phyloP scores from a whole-genome alignment of 331 rosid genomes.

The Acacia pycnantha region DNA sequence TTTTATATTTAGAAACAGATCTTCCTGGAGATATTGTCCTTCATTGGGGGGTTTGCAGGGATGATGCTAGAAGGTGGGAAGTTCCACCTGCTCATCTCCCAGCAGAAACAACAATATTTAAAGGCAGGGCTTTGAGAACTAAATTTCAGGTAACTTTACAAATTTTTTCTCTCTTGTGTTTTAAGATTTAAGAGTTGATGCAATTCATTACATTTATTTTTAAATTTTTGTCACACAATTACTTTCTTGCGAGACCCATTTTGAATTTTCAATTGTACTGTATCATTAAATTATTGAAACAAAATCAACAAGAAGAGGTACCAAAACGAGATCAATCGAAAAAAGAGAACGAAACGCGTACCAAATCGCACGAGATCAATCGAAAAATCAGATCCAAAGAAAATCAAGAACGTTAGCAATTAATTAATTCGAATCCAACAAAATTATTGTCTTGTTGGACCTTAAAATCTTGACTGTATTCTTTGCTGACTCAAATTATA shows the following conservation, averaged over 20 bases:
- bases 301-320: too few relatives aligned
- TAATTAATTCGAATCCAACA: too few relatives aligned
- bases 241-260: not conserved
- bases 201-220: not conserved
- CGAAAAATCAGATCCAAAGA: too few relatives aligned
- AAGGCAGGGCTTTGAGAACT: constrained; percentile 79
- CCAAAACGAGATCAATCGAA: too few relatives aligned
- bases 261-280: not conserved
- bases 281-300: not conserved
- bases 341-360: too few relatives aligned
- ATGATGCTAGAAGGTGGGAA: constrained; percentile 76
- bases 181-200: not conserved
- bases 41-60: constrained; percentile 95
- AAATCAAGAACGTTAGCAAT: too few relatives aligned
- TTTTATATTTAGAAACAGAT: constrained; percentile 71
- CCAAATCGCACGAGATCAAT: too few relatives aligned
- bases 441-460: not conserved
- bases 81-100: constrained; percentile 77
- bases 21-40: constrained; percentile 65
- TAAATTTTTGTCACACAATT: not conserved
- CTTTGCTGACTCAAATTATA: constrained; percentile 7
- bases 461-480: not conserved
- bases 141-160: constrained; percentile 53
- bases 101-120: constrained; percentile 66
- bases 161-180: not conserved